Evolutionary conservation across 2,329 filamentous ascomycete species (phyloP).

Genomic region (Didymella arachidicola): DNA sequence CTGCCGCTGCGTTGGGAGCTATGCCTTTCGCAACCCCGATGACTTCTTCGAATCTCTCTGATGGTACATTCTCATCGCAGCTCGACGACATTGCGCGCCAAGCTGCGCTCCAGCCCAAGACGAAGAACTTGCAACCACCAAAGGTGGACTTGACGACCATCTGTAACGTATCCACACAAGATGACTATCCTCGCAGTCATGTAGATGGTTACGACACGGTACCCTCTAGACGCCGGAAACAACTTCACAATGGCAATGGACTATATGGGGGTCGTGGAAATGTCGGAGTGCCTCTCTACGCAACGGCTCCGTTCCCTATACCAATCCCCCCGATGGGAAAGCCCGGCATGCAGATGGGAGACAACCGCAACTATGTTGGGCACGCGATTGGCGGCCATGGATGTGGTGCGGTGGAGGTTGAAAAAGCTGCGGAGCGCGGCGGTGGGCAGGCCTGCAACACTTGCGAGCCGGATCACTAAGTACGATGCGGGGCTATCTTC

Average conservation of each 20-base stretch:
- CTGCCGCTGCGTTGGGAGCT: not conserved
- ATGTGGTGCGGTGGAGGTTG: conserved; percentile 30
- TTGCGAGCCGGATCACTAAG: conserved; percentile 10
- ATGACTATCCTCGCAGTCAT: not conserved
- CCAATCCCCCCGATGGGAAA: conserved; percentile 39
- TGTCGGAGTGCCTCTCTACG: conserved; percentile 41
- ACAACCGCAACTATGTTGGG: conserved; percentile 5
- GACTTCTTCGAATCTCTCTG: not conserved
- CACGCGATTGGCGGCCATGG: conserved; percentile 18
- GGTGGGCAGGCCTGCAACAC: conserved; percentile 18
- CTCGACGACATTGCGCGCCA: conserved; percentile 26
- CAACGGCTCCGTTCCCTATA: conserved; percentile 42
- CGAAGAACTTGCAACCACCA: conserved; percentile 4
- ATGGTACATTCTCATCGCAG: conserved; percentile 25
- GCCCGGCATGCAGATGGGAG: not conserved
- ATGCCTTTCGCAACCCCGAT: not conserved
- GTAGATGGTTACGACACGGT: conserved; percentile 12
- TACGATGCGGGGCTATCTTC: too few relatives aligned
- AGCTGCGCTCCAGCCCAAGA: conserved; percentile 11
- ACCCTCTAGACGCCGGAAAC: conserved; percentile 14
- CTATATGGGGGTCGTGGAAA: conserved; percentile 30
- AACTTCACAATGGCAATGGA: conserved; percentile 31
- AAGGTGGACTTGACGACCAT: conserved; percentile 23
- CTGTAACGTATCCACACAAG: conserved; percentile 19
- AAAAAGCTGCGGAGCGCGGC: conserved; percentile 24